Conservation (phyloP, 139 green algal genomes). For the Diplosphaera chodatii region DNA sequence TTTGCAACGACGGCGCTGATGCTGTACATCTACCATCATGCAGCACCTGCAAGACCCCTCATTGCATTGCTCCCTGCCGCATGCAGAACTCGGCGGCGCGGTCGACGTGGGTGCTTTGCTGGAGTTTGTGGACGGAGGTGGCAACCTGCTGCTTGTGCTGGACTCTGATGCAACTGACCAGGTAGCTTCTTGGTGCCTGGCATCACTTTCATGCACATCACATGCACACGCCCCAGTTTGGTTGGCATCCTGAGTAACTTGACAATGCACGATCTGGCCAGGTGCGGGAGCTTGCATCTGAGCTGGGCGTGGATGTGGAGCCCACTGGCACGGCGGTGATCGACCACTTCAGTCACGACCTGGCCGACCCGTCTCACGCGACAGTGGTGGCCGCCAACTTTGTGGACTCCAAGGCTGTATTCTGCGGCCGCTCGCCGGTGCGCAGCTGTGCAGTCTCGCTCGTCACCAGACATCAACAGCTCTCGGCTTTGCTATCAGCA, state of each 20-base stretch:
- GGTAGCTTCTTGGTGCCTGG: too few relatives aligned
- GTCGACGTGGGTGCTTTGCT: slow-evolving; percentile 54
- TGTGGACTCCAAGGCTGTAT: background rate
- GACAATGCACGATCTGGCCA: background rate
- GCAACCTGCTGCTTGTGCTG: slow-evolving; percentile 69
- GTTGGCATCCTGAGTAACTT: too few relatives aligned
- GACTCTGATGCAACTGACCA: slow-evolving; percentile 44
- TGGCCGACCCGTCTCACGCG: slow-evolving; percentile 7
- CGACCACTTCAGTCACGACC: slow-evolving; percentile 13
- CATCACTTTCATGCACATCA: too few relatives aligned
- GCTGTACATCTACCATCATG: too few relatives aligned
- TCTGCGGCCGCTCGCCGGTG: background rate
- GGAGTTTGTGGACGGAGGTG: slow-evolving; percentile 80
- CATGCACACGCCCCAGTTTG: too few relatives aligned
- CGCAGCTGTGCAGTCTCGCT: too few relatives aligned
- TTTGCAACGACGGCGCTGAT: too few relatives aligned
- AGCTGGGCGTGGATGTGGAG: slow-evolving; percentile 77
- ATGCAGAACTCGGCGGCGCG: slow-evolving; percentile 55
- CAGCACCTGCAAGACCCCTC: background rate
- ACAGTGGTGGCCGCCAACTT: slow-evolving; percentile 5
- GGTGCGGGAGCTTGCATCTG: slow-evolving; percentile 38
- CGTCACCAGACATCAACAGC: too few relatives aligned
- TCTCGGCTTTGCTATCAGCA: too few relatives aligned
- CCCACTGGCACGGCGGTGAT: slow-evolving; percentile 32
- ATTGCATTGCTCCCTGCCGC: background rate